These are phyloP conservation scores for Metschnikowia reukaufii DNA, from an alignment of 805 yeast genomes.

Conservation along the genomic window DNA sequence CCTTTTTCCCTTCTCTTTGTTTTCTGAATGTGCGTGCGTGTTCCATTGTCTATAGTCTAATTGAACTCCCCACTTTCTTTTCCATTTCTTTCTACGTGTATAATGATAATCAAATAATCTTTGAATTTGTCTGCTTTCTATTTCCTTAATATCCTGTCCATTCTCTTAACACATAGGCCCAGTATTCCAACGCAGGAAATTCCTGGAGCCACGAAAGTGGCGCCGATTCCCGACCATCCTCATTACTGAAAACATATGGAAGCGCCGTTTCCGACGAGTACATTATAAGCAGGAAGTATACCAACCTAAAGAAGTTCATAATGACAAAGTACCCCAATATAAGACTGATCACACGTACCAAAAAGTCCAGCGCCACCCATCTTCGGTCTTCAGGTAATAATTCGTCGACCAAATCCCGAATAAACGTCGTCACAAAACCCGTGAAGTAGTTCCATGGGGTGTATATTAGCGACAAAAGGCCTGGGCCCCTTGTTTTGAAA, in stretches of 20 bases:
- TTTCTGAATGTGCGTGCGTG: slow-evolving; percentile 4
- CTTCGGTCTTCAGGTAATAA: neutral
- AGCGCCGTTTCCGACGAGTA: neutral
- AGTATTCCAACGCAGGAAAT: slow-evolving; percentile 20
- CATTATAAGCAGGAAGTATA: slow-evolving; percentile 8
- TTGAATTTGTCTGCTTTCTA: neutral
- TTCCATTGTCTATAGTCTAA: slow-evolving; percentile 15
- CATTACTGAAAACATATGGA: slow-evolving; percentile 1
- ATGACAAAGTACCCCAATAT: slow-evolving; percentile 7
- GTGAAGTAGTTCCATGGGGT: slow-evolving; percentile 9
- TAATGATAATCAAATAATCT: slow-evolving; percentile 1
- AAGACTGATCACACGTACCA: slow-evolving; percentile 3
- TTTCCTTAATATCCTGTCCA: slow-evolving; percentile 11
- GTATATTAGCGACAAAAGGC: neutral
- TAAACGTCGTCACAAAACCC: neutral
- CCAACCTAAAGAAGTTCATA: slow-evolving; percentile 10
- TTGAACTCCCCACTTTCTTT: slow-evolving; percentile 7
- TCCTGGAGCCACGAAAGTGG: slow-evolving; percentile 16
- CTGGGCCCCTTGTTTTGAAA: slow-evolving; percentile 1
- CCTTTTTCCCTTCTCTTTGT: slow-evolving; percentile 6
- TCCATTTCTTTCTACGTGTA: slow-evolving; percentile 4
- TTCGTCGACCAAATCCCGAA: slow-evolving; percentile 6
- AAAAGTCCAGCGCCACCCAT: slow-evolving; percentile 1
- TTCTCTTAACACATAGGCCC: slow-evolving; percentile 13
- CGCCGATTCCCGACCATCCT: slow-evolving; percentile 5